phyloP scores from a whole-genome alignment of 2,329 filamentous ascomycete genomes.

The Ceratocystis alfenasii region DNA sequence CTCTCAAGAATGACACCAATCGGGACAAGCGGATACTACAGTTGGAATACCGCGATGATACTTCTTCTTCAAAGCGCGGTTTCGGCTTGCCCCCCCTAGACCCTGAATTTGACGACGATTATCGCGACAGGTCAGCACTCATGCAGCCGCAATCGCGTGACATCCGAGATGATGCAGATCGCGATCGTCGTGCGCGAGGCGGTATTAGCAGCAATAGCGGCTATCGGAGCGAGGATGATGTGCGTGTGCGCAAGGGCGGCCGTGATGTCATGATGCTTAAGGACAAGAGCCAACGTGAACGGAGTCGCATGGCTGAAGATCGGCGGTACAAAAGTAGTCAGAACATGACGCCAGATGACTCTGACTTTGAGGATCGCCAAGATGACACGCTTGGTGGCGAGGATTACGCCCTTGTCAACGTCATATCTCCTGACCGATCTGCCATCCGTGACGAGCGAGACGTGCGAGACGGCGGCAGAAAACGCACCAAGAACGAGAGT shows the following conservation, averaged over 20 bases:
- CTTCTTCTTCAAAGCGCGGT: neutral
- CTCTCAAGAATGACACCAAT: neutral
- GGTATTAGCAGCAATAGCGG: neutral
- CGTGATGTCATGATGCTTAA: neutral
- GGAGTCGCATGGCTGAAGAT: neutral
- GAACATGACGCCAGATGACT: neutral
- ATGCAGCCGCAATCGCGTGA: neutral
- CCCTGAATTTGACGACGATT: slow-evolving; percentile 10
- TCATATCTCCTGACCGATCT: slow-evolving; percentile 10
- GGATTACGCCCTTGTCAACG: slow-evolving; percentile 9
- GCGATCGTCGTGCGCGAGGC: neutral
- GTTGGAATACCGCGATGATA: neutral
- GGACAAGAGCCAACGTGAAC: neutral
- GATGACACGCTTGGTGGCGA: slow-evolving; percentile 11
- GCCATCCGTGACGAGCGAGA: slow-evolving; percentile 4
- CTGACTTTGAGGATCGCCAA: neutral
- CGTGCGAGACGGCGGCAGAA: slow-evolving; percentile 1
- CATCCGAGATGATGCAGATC: neutral
- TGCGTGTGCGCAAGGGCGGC: neutral
- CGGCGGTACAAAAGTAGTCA: neutral
- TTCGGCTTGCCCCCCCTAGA: neutral
- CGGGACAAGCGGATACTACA: neutral
- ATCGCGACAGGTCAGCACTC: neutral
- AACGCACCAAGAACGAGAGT: slow-evolving; percentile 4
- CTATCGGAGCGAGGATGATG: neutral